Conservation (phyloP, 2,329 filamentous ascomycete species). For the Xylaria sp. region DNA sequence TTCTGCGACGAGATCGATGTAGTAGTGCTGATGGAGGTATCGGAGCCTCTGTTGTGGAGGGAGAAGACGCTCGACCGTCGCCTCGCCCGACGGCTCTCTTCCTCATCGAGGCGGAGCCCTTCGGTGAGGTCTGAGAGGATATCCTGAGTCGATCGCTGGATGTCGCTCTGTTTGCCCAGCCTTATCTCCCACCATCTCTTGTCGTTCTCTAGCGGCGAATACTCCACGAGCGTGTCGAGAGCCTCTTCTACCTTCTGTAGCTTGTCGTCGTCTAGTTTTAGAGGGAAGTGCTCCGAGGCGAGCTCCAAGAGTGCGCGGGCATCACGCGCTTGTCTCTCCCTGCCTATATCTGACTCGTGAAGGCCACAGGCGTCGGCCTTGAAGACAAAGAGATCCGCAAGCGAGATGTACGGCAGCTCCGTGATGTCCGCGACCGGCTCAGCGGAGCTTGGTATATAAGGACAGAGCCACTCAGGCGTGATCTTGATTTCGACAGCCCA, state of each 20-base stretch:
- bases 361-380: constrained; percentile 40
- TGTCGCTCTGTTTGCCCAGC: constrained; percentile 36
- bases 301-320: constrained; percentile 36
- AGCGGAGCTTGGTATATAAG: constrained; percentile 36
- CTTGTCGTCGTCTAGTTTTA: constrained; percentile 36
- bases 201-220: constrained; percentile 33
- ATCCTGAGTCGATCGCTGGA: constrained; percentile 37
- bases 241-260: constrained; percentile 36
- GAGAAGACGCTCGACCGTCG: constrained; percentile 39
- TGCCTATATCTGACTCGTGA: constrained; percentile 37
- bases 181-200: constrained; percentile 38
- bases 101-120: constrained; percentile 36
- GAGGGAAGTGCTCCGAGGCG: constrained; percentile 36
- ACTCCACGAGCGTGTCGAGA: constrained; percentile 38
- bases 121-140: constrained; percentile 40
- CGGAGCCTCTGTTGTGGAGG: constrained; percentile 34
- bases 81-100: constrained; percentile 30
- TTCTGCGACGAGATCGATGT: constrained; percentile 36
- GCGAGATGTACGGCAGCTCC: constrained; percentile 36
- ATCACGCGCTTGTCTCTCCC: constrained; percentile 32
- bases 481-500: constrained; percentile 39
- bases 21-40: constrained; percentile 31
- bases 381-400: constrained; percentile 40
- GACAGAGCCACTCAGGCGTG: constrained; percentile 41
- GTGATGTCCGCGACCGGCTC: constrained; percentile 27